Evolutionary conservation across 495 filamentous ascomycete species (phyloP), one percentile per base, ranked within the genome.

Genomic region (Talaromyces ruber): DNA sequence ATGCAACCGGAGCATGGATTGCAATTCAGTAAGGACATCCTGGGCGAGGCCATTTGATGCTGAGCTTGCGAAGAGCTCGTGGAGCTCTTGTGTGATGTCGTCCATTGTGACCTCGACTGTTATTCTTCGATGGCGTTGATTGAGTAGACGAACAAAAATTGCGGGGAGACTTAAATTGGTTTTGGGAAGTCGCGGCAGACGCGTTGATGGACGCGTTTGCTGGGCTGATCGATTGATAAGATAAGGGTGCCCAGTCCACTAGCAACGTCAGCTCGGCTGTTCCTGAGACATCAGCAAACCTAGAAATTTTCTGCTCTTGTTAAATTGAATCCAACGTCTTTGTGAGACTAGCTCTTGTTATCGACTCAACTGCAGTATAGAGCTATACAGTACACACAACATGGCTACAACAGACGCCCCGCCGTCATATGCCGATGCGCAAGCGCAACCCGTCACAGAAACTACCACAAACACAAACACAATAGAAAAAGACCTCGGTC

Each of bases 1-100:
- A 72, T 96, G 90, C 18, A 97, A 76, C 57, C 87, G 86, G 71
- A 94, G 82, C 65, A 97, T 95, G 28, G 89, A 92, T 67, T 86
- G 82, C 45, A 98, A 78, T 72, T 97, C 93, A 22, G 79, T 74
- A 43, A 88, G 74, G 54, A 97, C 80, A 72, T 96, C 91, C 59
- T 86, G 77, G 52, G 87, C 80, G 9, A 93, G 76, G 28, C 82
- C 82, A 47, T 78, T 71, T 22, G 79, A 81, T 22, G 79, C 77
- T 18, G 81, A 71, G 37, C 73, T 68, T 2, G 78, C 78, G 73
- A 95, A 93, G 60, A 81, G 81, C 72, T 87, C 83, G 64, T 87
- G 86, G 67, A 93, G 77, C 73, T 92, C 87, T 53, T 70, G 73
- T 22, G 62, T 61, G 12, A 65, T 62, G 39, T 69, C 69, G n/a